phyloP scores from a whole-genome alignment of 257 asterid genomes.

The Asclepias syriaca region DNA sequence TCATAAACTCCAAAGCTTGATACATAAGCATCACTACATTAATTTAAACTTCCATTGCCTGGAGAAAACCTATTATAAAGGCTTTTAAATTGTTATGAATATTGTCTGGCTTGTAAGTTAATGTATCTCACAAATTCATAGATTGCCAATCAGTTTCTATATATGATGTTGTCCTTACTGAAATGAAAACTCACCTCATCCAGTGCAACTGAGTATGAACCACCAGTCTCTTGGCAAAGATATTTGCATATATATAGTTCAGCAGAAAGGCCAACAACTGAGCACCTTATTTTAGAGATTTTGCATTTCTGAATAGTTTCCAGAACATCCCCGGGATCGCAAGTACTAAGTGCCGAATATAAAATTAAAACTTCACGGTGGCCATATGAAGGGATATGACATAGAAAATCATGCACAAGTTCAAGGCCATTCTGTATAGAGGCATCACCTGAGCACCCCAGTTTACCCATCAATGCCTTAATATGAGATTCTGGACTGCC shows the following conservation, averaged over 20 bases:
- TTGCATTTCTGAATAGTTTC: slow-evolving; percentile 87
- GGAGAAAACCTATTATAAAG: neutral
- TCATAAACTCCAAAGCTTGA: neutral
- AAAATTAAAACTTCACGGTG: slow-evolving; percentile 92
- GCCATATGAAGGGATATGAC: slow-evolving; percentile 85
- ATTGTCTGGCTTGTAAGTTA: neutral
- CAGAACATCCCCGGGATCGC: slow-evolving; percentile 89
- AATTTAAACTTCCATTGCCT: neutral
- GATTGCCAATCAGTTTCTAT: neutral
- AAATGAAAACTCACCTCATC: slow-evolving; percentile 70
- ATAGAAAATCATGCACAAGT: slow-evolving; percentile 70
- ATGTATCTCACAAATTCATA: neutral
- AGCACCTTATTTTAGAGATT: slow-evolving; percentile 74
- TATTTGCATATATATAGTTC: slow-evolving; percentile 88
- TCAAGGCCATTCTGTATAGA: slow-evolving; percentile 93
- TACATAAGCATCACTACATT: neutral
- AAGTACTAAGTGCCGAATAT: slow-evolving; percentile 86
- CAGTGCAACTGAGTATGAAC: slow-evolving; percentile 67
- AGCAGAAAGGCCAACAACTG: slow-evolving; percentile 84
- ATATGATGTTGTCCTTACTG: neutral
- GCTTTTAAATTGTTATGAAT: neutral
- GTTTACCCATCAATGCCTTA: slow-evolving; percentile 86
- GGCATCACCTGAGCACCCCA: slow-evolving; percentile 86
- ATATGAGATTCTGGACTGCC: slow-evolving; percentile 97
- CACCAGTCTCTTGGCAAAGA: slow-evolving; percentile 94